phyloP scores from a whole-genome alignment of 192 early-diverging fungal species.

The Chytriomyces sp. region DNA sequence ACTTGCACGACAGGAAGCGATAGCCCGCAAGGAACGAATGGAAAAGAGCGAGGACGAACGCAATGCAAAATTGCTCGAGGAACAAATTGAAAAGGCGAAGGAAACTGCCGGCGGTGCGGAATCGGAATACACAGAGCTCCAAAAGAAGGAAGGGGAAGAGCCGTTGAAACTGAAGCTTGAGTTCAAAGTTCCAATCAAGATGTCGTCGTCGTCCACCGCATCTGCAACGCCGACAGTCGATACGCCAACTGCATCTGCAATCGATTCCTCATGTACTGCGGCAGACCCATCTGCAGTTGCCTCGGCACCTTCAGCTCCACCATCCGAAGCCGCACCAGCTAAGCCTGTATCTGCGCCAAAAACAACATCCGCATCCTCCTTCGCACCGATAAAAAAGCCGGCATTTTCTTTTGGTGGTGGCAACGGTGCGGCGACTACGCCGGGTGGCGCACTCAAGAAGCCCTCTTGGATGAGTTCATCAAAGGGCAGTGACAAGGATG shows the following conservation, averaged over 20 bases:
- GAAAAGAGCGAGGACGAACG: constrained; percentile 87
- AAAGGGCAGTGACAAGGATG: background rate
- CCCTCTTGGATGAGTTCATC: constrained; percentile 26
- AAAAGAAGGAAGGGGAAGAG: constrained; percentile 62
- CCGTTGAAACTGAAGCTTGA: constrained; percentile 76
- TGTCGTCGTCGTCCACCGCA: too few species aligned
- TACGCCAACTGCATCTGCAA: background rate
- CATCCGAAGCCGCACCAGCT: constrained; percentile 28
- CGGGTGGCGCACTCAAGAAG: constrained; percentile 1
- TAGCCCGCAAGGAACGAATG: constrained; percentile 75
- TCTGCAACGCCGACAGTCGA: background rate
- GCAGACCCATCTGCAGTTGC: too few species aligned
- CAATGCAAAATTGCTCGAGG: constrained; percentile 71
- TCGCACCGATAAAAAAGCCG: background rate
- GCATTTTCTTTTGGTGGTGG: constrained; percentile 16
- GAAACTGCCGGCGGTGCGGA: constrained; percentile 37
- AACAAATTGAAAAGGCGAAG: constrained; percentile 82
- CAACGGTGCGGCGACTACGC: background rate
- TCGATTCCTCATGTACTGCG: too few species aligned
- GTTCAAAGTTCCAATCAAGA: constrained; percentile 16
- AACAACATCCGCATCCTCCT: background rate
- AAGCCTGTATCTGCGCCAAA: background rate
- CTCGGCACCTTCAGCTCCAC: background rate
- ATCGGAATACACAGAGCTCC: constrained; percentile 57
- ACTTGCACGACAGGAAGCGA: constrained; percentile 77